These are phyloP conservation scores for Fusarium miscanthi DNA, from an alignment of 2,329 filamentous ascomycete genomes.

Conservation along the genomic window DNA sequence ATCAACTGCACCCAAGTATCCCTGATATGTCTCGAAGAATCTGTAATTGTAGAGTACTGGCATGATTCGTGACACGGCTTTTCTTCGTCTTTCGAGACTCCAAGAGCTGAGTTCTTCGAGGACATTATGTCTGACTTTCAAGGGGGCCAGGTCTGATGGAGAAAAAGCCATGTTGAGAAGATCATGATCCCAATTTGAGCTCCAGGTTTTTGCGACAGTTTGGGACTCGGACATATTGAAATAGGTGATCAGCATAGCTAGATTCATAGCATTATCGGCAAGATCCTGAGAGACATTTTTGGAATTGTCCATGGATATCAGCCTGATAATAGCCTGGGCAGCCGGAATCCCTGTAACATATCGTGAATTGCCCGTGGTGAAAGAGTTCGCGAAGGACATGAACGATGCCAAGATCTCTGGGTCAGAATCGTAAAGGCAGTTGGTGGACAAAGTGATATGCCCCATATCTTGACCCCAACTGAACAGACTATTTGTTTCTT, in stretches of 20 bases:
- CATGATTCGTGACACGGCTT: background rate
- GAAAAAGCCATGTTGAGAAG: conserved; percentile 5
- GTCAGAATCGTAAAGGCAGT: background rate
- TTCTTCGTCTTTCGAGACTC: background rate
- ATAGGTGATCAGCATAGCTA: conserved; percentile 5
- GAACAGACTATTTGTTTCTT: conserved; percentile 5
- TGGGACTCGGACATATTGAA: background rate
- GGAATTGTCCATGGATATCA: background rate
- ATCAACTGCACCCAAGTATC: conserved; percentile 1
- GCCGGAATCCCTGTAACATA: background rate
- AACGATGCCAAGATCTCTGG: background rate
- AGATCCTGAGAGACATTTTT: background rate
- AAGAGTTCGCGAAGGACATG: conserved; percentile 12
- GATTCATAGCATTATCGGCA: background rate
- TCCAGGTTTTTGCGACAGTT: conserved; percentile 1
- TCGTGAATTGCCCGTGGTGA: background rate
- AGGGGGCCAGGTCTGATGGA: background rate
- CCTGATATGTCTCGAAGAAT: conserved; percentile 3
- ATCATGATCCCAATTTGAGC: background rate
- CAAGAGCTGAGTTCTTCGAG: conserved; percentile 3
- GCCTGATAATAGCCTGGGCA: background rate
- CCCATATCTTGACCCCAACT: background rate
- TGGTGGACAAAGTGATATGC: background rate
- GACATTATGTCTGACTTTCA: background rate
- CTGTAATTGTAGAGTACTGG: background rate